phyloP scores from a whole-genome alignment of 352 stramenopile species.

The Pythium phragmitis region DNA sequence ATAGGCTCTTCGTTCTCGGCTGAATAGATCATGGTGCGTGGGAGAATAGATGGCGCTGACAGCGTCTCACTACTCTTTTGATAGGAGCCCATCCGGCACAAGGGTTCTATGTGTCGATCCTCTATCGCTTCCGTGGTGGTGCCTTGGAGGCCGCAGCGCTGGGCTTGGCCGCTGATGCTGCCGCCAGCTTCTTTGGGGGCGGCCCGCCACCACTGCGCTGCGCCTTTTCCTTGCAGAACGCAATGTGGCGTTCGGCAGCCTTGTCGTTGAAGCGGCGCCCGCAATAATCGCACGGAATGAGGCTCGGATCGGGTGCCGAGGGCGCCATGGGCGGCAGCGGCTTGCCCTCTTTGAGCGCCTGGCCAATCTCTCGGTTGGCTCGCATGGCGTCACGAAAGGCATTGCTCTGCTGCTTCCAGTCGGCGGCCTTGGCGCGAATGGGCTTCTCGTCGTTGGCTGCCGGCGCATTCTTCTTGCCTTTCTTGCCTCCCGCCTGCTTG shows the following conservation, averaged over 20 bases:
- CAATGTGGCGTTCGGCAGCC: conserved; percentile 90
- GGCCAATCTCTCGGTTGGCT: conserved; percentile 56
- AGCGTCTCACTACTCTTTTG: no score
- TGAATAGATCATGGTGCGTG: conserved; percentile 16
- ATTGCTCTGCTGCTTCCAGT: conserved; percentile 89
- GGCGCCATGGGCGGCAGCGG: conserved; percentile 57
- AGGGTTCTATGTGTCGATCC: not conserved
- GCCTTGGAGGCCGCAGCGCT: conserved; percentile 36
- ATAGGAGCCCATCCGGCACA: no score
- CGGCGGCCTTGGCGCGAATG: conserved; percentile 52
- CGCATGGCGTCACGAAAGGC: conserved; percentile 89
- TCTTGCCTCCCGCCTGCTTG: conserved; percentile 36
- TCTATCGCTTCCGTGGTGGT: conserved; percentile 25
- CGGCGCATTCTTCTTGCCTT: conserved; percentile 21
- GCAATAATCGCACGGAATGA: conserved; percentile 92
- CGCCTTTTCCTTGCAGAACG: conserved; percentile 88
- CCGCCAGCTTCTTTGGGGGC: conserved; percentile 36
- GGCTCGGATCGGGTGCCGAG: conserved; percentile 69
- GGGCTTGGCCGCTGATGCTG: conserved; percentile 34
- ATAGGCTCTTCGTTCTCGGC: conserved; percentile 55
- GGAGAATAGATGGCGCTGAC: not conserved
- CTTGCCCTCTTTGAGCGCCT: conserved; percentile 69
- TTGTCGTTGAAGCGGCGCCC: conserved; percentile 90
- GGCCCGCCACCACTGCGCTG: conserved; percentile 46
- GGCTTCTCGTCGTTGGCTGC: conserved; percentile 41